Conservation (phyloP, 2,329 filamentous ascomycete species). For the Ophiostoma sp. region DNA sequence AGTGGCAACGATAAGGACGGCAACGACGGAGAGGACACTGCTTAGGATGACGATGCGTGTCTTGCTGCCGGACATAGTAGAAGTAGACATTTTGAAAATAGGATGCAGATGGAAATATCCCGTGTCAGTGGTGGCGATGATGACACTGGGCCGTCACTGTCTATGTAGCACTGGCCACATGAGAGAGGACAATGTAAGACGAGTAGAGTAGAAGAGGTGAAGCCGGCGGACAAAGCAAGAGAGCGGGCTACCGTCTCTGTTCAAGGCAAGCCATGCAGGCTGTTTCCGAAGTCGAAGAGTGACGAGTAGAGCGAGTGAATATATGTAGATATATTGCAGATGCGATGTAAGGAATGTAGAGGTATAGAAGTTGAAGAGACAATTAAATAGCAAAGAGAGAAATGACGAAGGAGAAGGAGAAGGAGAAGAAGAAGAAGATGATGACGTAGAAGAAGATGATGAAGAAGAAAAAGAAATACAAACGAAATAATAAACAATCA, state of each 20-base stretch:
- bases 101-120: background rate
- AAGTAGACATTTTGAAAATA: background rate
- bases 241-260: background rate
- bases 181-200: background rate
- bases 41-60: slow-evolving; percentile 49
- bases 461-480: background rate
- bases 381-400: background rate
- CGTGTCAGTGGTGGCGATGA: slow-evolving; percentile 11
- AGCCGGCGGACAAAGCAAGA: background rate
- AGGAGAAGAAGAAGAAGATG: background rate
- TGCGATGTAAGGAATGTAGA: background rate
- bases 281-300: background rate
- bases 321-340: background rate
- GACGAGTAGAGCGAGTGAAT: background rate
- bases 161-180: slow-evolving; percentile 4
- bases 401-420: background rate
- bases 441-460: background rate
- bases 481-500: background rate
- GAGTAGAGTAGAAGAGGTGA: background rate
- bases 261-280: background rate
- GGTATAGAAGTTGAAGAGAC: background rate
- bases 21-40: slow-evolving; percentile 45
- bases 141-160: background rate
- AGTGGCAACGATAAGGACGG: slow-evolving; percentile 37
- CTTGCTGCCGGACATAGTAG: slow-evolving; percentile 30